Conservation (phyloP, 2,329 filamentous ascomycete species). For the Aspergillus niger region DNA sequence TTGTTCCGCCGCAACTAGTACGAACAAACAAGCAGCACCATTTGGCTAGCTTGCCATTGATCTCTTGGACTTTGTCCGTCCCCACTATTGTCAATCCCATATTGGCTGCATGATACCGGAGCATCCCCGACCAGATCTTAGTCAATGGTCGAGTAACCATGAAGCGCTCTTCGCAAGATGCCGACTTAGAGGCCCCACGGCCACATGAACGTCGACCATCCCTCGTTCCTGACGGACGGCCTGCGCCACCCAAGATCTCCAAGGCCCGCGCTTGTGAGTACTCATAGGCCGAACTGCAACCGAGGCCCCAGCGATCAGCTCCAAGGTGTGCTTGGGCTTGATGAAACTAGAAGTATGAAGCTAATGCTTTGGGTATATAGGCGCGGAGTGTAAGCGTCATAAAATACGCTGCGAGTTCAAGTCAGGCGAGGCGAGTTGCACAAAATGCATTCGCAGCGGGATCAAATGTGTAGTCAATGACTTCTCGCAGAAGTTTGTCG, state of each 20-base stretch:
- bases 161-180: conserved; percentile 42
- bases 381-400: conserved; percentile 54
- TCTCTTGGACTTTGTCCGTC: conserved; percentile 8
- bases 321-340: background rate
- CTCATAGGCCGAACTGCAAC: background rate
- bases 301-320: background rate
- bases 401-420: conserved; percentile 59
- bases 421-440: conserved; percentile 49
- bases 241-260: conserved; percentile 38
- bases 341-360: background rate
- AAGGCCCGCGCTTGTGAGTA: conserved; percentile 46
- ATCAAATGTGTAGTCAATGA: conserved; percentile 58
- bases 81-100: conserved; percentile 14
- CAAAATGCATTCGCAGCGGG: conserved; percentile 53
- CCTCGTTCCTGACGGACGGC: conserved; percentile 22
- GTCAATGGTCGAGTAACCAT: conserved; percentile 19
- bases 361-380: conserved; percentile 27
- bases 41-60: conserved; percentile 6
- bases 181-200: conserved; percentile 34
- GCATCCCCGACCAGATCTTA: conserved; percentile 26
- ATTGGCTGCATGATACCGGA: conserved; percentile 26
- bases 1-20: background rate
- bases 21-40: conserved; percentile 5
- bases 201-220: conserved; percentile 28
- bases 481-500: conserved; percentile 58